Evolutionary conservation across 129 eudicot genomes (phyloP).

Genomic region (Flaveria ramosissima): DNA sequence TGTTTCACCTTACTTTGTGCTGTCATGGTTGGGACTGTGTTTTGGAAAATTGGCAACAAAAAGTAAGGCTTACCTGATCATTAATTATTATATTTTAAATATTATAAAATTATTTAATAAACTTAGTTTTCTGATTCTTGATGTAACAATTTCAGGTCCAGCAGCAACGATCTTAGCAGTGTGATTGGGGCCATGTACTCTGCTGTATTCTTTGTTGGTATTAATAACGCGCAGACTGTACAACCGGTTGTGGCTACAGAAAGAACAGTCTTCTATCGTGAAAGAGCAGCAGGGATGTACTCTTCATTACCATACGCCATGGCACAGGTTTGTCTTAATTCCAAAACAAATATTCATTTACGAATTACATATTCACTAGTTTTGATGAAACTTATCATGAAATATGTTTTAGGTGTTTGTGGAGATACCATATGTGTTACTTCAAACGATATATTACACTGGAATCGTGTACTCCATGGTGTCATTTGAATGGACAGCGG

Average conservation of each 20-base stretch:
- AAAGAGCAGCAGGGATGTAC: conserved; percentile 73
- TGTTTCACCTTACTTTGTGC: conserved; percentile 65
- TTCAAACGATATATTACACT: conserved; percentile 54
- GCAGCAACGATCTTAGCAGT: conserved; percentile 42
- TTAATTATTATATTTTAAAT: not conserved
- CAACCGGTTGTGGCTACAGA: conserved; percentile 68
- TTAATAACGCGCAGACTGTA: conserved; percentile 54
- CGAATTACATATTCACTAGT: not conserved
- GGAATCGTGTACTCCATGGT: conserved; percentile 70
- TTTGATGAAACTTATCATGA: not conserved
- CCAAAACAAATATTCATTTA: not conserved
- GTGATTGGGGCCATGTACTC: conserved; percentile 63
- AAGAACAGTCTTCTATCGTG: conserved; percentile 64
- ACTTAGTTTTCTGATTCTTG: conserved; percentile 15
- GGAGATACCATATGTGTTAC: conserved; percentile 77
- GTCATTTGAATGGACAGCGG: conserved; percentile 70
- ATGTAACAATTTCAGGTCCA: conserved; percentile 38
- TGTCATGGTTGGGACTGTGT: conserved; percentile 62
- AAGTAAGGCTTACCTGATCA: conserved; percentile 36
- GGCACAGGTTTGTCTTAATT: conserved; percentile 44
- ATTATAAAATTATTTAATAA: not conserved
- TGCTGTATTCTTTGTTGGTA: conserved; percentile 59
- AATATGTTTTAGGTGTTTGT: conserved; percentile 50
- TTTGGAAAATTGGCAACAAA: conserved; percentile 69
- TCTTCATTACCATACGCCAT: conserved; percentile 63